Conservation (phyloP, 2,329 filamentous ascomycete genomes). For the Colletotrichum cuscutae region DNA sequence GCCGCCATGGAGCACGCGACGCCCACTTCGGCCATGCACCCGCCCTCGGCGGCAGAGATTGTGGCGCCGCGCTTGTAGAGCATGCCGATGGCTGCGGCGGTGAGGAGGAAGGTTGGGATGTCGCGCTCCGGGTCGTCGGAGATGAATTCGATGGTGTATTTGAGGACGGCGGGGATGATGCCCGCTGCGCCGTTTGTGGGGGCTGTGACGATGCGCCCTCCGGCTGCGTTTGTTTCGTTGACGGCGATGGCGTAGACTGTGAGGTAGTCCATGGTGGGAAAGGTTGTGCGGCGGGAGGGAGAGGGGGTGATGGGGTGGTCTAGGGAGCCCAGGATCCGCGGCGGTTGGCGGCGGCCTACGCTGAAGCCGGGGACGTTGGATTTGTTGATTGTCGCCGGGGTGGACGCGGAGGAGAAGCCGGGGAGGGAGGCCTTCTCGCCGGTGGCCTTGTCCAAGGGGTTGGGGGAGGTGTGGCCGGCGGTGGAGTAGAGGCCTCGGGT, state of each 20-base stretch:
- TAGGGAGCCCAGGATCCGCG: slow-evolving; percentile 55
- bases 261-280: slow-evolving; percentile 62
- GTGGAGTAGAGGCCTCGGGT: slow-evolving; percentile 58
- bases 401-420: background rate
- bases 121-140: slow-evolving; percentile 61
- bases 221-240: slow-evolving; percentile 63
- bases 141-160: slow-evolving; percentile 61
- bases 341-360: slow-evolving; percentile 45
- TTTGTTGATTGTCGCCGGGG: background rate
- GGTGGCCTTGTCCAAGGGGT: background rate
- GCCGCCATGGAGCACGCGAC: slow-evolving; percentile 64
- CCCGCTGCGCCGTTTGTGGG: slow-evolving; percentile 63
- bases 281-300: slow-evolving; percentile 56
- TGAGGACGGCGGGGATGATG: slow-evolving; percentile 62
- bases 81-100: slow-evolving; percentile 62
- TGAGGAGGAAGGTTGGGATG: slow-evolving; percentile 59
- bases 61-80: slow-evolving; percentile 63
- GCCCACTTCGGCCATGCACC: slow-evolving; percentile 65
- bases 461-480: slow-evolving; percentile 38
- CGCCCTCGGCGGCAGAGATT: slow-evolving; percentile 62
- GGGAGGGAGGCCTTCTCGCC: slow-evolving; percentile 16
- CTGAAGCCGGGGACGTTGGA: slow-evolving; percentile 3
- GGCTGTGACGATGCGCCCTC: slow-evolving; percentile 61
- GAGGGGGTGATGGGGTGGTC: slow-evolving; percentile 58
- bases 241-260: slow-evolving; percentile 63